A percentile compares a stretch with the other conserved stretches of the same genome.
These are phyloP conservation scores for Termitomyces sp. DNA, from an alignment of 768 basidiomycete genomes.

Conservation along the genomic window DNA sequence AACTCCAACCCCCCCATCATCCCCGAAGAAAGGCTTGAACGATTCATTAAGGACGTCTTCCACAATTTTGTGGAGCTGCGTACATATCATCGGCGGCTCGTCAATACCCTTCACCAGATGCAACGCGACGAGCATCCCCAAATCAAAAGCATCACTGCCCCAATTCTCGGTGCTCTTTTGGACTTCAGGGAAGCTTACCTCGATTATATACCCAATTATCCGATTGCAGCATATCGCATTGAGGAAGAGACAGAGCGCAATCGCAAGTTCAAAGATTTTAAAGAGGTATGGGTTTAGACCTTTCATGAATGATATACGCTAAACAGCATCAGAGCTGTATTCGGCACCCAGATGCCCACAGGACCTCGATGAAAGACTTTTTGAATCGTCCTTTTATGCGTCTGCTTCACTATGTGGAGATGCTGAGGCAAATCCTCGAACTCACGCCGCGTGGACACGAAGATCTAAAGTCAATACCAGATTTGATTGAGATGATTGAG, in stretches of 20 bases:
- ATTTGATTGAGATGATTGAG: slow-evolving; percentile 87
- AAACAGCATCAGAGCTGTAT: slow-evolving; percentile 27
- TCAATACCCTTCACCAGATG: slow-evolving; percentile 77
- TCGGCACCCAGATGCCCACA: slow-evolving; percentile 72
- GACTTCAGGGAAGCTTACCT: slow-evolving; percentile 92
- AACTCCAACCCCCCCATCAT: slow-evolving; percentile 77
- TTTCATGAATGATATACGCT: background rate
- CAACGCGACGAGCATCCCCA: slow-evolving; percentile 84
- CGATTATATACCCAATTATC: slow-evolving; percentile 89
- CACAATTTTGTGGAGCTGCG: slow-evolving; percentile 80
- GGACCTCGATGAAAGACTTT: slow-evolving; percentile 87
- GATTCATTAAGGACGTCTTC: slow-evolving; percentile 84
- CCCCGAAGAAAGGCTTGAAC: slow-evolving; percentile 57
- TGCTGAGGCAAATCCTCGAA: slow-evolving; percentile 77
- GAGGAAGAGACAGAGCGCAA: slow-evolving; percentile 86
- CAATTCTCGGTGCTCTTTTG: slow-evolving; percentile 81
- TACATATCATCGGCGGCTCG: slow-evolving; percentile 66
- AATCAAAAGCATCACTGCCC: slow-evolving; percentile 77
- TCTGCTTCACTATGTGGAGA: slow-evolving; percentile 78
- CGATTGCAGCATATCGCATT: slow-evolving; percentile 83
- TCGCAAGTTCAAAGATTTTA: slow-evolving; percentile 68
- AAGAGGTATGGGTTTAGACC: slow-evolving; percentile 47
- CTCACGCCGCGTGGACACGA: slow-evolving; percentile 70
- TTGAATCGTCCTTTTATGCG: slow-evolving; percentile 89
- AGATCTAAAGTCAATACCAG: slow-evolving; percentile 74